Conservation (phyloP, 179 eudicot genomes). For the Heliamphora pulchella region DNA sequence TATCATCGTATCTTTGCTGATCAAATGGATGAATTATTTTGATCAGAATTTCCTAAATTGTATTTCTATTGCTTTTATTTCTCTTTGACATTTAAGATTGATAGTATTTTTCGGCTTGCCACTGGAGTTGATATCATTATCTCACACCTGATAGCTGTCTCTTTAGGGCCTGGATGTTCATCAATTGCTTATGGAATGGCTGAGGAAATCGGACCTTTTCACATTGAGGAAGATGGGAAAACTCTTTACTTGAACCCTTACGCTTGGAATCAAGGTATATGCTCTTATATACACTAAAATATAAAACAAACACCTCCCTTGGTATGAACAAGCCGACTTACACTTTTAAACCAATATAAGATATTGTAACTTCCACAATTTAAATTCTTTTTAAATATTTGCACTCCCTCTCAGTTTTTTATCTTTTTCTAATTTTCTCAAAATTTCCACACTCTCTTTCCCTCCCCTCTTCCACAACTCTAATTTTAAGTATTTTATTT, state of each 20-base stretch:
- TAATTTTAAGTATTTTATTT: no score
- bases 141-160: not conserved
- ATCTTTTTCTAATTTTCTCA: no score
- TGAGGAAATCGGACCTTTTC: slow-evolving; percentile 96
- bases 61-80: not conserved
- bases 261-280: slow-evolving; percentile 88
- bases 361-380: no score
- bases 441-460: no score
- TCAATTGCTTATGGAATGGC: slow-evolving; percentile 88
- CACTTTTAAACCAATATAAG: no score
- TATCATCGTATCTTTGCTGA: not conserved
- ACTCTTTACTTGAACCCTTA: slow-evolving; percentile 66
- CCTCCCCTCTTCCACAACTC: no score
- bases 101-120: not conserved
- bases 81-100: not conserved
- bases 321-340: no score
- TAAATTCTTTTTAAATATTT: no score
- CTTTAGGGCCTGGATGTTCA: slow-evolving; percentile 95
- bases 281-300: not conserved
- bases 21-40: not conserved
- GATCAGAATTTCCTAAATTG: not conserved
- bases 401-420: no score
- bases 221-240: slow-evolving; percentile 75
- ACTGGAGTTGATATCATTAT: not conserved
- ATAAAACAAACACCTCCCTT: no score